These are phyloP conservation scores for Strobilomyces echinocephalus DNA, from an alignment of 768 basidiomycete genomes.

Conservation along the genomic window DNA sequence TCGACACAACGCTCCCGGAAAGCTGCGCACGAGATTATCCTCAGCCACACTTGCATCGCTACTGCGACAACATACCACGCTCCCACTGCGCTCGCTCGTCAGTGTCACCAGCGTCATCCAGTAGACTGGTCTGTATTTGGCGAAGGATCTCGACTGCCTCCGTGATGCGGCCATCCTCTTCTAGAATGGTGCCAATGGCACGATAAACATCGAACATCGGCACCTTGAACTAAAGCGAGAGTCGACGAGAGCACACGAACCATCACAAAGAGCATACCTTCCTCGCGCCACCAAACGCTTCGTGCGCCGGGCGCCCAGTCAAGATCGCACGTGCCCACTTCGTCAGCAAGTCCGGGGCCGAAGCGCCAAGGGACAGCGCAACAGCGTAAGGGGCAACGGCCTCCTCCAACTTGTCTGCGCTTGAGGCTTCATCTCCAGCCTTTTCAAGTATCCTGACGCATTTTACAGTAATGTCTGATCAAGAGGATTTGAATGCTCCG, in stretches of 20 bases:
- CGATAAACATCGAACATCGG: background rate
- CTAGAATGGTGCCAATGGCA: background rate
- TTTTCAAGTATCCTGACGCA: background rate
- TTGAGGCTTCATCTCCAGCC: background rate
- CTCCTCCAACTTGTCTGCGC: background rate
- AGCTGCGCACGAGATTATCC: background rate
- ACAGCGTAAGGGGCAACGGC: background rate
- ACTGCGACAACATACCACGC: background rate
- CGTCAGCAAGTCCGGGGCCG: background rate
- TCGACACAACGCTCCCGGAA: background rate
- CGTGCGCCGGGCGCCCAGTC: too few species aligned
- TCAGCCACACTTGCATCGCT: background rate
- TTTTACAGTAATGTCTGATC: background rate
- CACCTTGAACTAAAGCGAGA: background rate
- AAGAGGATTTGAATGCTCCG: background rate
- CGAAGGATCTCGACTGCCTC: background rate
- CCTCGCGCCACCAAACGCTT: background rate
- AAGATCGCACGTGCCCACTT: background rate
- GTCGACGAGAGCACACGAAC: background rate
- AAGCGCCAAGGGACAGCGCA: background rate
- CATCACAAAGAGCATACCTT: background rate
- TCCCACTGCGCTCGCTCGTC: background rate
- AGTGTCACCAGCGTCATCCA: background rate
- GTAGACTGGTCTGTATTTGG: background rate
- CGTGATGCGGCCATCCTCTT: background rate